Evolutionary conservation across 2,329 filamentous ascomycete species (phyloP).

Genomic region (Zymoseptoria tritici): DNA sequence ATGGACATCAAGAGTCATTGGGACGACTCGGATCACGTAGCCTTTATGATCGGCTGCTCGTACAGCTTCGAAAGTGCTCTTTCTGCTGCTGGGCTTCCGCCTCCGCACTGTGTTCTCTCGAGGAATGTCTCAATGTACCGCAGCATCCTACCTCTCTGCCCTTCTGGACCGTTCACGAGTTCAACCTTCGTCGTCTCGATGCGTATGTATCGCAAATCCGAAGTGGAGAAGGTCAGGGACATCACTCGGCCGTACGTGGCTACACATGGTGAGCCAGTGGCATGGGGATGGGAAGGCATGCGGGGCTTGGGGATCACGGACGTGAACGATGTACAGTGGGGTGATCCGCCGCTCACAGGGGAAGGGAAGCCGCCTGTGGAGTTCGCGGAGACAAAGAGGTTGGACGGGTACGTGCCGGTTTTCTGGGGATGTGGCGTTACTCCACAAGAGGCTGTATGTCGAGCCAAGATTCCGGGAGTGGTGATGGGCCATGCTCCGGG

Average conservation of each 20-base stretch:
- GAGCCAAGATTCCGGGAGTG: conserved; percentile 45
- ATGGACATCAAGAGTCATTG: conserved; percentile 45
- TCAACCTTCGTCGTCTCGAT: conserved; percentile 56
- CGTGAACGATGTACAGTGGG: conserved; percentile 50
- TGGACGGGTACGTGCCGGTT: conserved; percentile 45
- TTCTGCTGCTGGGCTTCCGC: conserved; percentile 41
- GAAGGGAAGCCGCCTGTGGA: conserved; percentile 19
- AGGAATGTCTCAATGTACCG: conserved; percentile 57
- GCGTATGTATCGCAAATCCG: conserved; percentile 47
- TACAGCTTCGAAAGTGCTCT: conserved; percentile 58
- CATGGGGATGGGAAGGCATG: conserved; percentile 56
- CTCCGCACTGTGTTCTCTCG: conserved; percentile 43
- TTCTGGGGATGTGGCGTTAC: conserved; percentile 62
- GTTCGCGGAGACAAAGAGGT: conserved; percentile 4
- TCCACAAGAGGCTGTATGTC: conserved; percentile 57
- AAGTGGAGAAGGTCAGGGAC: conserved; percentile 47
- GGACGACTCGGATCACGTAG: conserved; percentile 46
- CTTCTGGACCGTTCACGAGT: conserved; percentile 51
- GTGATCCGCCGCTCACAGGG: conserved; percentile 39
- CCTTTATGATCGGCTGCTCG: conserved; percentile 57
- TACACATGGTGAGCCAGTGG: conserved; percentile 58
- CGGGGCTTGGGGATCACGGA: conserved; percentile 48
- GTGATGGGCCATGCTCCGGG: conserved; percentile 57
- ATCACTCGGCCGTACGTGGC: conserved; percentile 49
- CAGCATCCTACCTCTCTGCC: conserved; percentile 48